Evolutionary conservation across 2,329 filamentous ascomycete genomes (phyloP).

Genomic region (Trichoderma koningiopsis): DNA sequence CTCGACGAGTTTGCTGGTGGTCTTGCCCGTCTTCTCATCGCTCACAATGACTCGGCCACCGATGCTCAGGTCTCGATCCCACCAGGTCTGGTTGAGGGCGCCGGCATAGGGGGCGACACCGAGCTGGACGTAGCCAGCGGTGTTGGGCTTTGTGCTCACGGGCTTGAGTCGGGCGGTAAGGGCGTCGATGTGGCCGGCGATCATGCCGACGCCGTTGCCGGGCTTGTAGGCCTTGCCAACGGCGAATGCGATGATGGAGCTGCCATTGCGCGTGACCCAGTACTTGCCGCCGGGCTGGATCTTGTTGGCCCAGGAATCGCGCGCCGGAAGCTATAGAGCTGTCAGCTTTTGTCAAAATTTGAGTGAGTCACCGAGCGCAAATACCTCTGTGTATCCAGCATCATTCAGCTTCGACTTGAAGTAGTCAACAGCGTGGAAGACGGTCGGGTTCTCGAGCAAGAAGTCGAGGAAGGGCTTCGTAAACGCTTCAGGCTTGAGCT

Average conservation of each 20-base stretch:
- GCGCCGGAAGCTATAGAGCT: constrained; percentile 64
- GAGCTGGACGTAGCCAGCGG: constrained; percentile 83
- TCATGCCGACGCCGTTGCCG: constrained; percentile 84
- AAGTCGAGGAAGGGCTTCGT: constrained; percentile 86
- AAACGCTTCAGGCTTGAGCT: constrained; percentile 63
- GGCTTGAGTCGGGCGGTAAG: constrained; percentile 91
- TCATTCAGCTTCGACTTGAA: constrained; percentile 70
- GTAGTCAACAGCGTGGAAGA: constrained; percentile 85
- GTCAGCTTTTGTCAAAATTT: neutral
- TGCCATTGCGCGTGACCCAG: constrained; percentile 83
- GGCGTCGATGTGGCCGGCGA: constrained; percentile 92
- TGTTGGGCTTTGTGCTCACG: constrained; percentile 79
- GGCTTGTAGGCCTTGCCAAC: constrained; percentile 79
- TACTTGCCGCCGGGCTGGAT: constrained; percentile 84
- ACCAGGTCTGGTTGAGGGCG: constrained; percentile 87
- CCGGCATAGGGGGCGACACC: constrained; percentile 93
- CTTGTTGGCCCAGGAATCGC: constrained; percentile 73
- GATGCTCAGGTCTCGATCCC: constrained; percentile 91
- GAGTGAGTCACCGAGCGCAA: constrained; percentile 28
- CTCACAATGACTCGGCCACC: constrained; percentile 86
- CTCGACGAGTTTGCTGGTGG: constrained; percentile 80
- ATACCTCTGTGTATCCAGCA: constrained; percentile 73
- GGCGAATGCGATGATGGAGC: constrained; percentile 80
- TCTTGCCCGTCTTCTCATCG: constrained; percentile 71
- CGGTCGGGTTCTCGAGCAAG: constrained; percentile 84